phyloP scores from a whole-genome alignment of 352 stramenopile species.

The Pythium aphanidermatum region DNA sequence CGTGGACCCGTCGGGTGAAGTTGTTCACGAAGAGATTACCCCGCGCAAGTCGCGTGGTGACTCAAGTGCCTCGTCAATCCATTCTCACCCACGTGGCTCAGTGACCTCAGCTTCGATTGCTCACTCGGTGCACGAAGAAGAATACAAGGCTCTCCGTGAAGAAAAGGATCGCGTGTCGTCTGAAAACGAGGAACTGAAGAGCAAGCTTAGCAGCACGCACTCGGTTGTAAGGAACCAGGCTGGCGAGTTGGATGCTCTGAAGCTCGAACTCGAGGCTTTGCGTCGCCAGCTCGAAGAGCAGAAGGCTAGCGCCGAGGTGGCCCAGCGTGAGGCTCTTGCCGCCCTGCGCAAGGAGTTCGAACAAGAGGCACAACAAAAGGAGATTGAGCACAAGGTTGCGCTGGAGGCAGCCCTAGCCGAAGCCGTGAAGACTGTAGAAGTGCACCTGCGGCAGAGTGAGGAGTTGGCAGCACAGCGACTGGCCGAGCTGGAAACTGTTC shows the following conservation, averaged over 20 bases:
- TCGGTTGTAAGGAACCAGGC: constrained; percentile 25
- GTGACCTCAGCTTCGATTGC: neutral
- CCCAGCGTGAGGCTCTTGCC: constrained; percentile 8
- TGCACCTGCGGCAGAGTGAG: constrained; percentile 19
- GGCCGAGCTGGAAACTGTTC: constrained; percentile 27
- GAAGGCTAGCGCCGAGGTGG: constrained; percentile 20
- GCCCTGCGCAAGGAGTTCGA: constrained; percentile 21
- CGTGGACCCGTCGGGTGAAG: constrained; percentile 17
- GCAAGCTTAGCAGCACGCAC: constrained; percentile 28
- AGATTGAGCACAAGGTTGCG: neutral
- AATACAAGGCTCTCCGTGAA: constrained; percentile 21
- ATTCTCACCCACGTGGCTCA: neutral
- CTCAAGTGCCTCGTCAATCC: neutral
- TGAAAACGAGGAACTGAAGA: constrained; percentile 32
- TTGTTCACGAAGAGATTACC: constrained; percentile 14
- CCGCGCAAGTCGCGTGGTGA: constrained; percentile 4
- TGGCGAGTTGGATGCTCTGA: constrained; percentile 28
- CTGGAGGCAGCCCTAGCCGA: neutral
- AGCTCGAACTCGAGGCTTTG: constrained; percentile 26
- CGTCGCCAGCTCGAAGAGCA: constrained; percentile 29
- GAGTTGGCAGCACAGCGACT: constrained; percentile 12
- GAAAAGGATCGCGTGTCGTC: constrained; percentile 35
- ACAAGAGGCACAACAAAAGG: neutral
- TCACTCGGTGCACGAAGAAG: neutral
- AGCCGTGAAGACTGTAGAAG: constrained; percentile 1